These are phyloP conservation scores for Acacia acuminata DNA, from an alignment of 306 rosid species.

Conservation along the genomic window DNA sequence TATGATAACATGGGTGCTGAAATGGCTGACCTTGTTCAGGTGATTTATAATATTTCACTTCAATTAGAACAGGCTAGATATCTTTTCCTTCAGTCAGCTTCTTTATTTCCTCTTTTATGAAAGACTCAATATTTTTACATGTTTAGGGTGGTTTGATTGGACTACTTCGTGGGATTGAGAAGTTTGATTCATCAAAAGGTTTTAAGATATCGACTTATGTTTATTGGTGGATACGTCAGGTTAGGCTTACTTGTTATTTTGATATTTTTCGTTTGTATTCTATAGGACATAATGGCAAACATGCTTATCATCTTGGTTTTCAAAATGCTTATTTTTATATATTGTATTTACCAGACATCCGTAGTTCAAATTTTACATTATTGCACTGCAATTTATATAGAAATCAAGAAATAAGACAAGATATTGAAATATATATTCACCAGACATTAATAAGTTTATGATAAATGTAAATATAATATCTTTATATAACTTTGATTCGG, in stretches of 20 bases:
- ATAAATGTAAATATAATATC: conserved; percentile 8
- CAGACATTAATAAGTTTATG: conserved; percentile 21
- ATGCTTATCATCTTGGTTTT: neutral
- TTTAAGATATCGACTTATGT: conserved; percentile 95
- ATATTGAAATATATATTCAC: conserved; percentile 20
- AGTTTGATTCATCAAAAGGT: conserved; percentile 93
- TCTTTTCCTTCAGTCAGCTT: conserved; percentile 14
- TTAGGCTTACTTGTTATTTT: conserved; percentile 33
- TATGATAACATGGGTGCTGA: conserved; percentile 91
- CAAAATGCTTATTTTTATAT: neutral
- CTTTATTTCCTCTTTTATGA: conserved; percentile 7
- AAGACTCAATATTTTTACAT: conserved; percentile 20
- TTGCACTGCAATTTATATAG: neutral
- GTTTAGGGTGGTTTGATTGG: conserved; percentile 95
- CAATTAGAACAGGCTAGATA: neutral
- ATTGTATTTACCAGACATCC: neutral
- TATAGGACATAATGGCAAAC: conserved; percentile 10
- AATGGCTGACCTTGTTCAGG: conserved; percentile 98
- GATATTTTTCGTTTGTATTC: conserved; percentile 11
- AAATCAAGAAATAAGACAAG: conserved; percentile 11
- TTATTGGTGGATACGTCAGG: conserved; percentile 99
- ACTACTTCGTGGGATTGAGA: conserved; percentile 90
- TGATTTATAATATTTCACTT: conserved; percentile 32
- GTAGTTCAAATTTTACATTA: neutral
- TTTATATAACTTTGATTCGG: neutral